Evolutionary conservation across 768 basidiomycete genomes (phyloP).

Genomic region (Trametes maxima): DNA sequence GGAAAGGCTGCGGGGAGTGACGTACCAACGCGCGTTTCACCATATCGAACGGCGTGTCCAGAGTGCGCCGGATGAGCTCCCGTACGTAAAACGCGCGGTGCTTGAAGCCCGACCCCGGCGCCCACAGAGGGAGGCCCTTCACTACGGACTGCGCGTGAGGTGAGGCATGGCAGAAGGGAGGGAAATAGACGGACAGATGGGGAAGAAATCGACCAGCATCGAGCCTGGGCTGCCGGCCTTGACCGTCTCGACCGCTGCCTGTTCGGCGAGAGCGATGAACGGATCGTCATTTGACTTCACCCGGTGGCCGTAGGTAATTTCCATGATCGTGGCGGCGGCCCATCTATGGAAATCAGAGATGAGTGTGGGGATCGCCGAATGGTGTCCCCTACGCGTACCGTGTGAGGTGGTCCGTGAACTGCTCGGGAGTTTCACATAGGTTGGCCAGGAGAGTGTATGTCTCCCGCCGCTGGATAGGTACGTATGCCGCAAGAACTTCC

Average conservation of each 20-base stretch:
- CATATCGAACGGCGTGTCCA: conserved; percentile 24
- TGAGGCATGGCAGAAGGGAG: not conserved
- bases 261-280: conserved; percentile 27
- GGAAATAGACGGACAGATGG: conserved; percentile 16
- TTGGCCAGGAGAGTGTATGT: conserved; percentile 16
- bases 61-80: conserved; percentile 5
- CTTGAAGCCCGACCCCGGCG: conserved; percentile 38
- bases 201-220: conserved; percentile 31
- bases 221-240: conserved; percentile 23
- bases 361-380: not conserved
- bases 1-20: not conserved
- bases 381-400: not conserved
- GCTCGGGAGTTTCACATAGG: conserved; percentile 17
- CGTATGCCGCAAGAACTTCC: conserved; percentile 10
- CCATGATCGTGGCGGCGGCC: conserved; percentile 31
- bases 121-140: conserved; percentile 34
- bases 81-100: conserved; percentile 20
- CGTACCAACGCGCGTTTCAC: conserved; percentile 24
- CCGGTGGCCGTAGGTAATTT: conserved; percentile 36
- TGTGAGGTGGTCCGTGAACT: conserved; percentile 9
- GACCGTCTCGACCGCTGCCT: conserved; percentile 18
- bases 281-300: conserved; percentile 32
- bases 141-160: conserved; percentile 14
- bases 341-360: conserved; percentile 20
- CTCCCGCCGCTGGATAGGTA: conserved; percentile 20